Percentiles rank a stretch among this genome's conserved stretches.
These are phyloP conservation scores for Termitomyces sp. DNA, from an alignment of 768 basidiomycete genomes.

Conservation along the genomic window DNA sequence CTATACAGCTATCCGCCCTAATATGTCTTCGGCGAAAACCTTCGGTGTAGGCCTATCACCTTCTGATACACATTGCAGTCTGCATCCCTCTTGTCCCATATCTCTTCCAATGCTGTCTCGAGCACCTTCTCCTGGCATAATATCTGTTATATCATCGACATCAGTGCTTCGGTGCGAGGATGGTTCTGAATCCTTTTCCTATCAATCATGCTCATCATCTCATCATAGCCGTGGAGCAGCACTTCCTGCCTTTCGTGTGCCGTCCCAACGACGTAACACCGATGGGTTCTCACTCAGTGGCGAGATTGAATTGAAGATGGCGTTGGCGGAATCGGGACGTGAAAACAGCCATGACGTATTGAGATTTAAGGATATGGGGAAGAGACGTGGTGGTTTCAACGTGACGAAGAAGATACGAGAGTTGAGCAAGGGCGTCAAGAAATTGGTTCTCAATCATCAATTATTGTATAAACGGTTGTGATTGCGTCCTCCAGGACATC, in stretches of 20 bases:
- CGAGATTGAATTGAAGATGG: constrained; percentile 54
- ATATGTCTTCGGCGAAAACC: constrained; percentile 6
- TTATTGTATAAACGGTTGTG: not conserved
- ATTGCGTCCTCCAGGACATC: not conserved
- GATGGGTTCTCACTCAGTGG: constrained; percentile 52
- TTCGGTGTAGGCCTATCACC: not conserved
- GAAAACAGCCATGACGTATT: constrained; percentile 7
- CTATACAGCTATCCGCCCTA: constrained; percentile 44
- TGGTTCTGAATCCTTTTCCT: constrained; percentile 13
- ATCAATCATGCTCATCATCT: constrained; percentile 4
- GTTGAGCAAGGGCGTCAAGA: constrained; percentile 21
- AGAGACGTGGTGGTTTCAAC: constrained; percentile 2
- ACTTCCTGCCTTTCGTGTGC: constrained; percentile 16
- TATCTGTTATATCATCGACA: constrained; percentile 12
- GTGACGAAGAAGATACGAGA: constrained; percentile 11
- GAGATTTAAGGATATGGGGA: constrained; percentile 16
- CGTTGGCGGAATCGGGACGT: constrained; percentile 33
- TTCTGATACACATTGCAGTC: not conserved
- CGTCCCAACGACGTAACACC: constrained; percentile 10
- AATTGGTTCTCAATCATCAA: constrained; percentile 15
- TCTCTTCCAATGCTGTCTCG: constrained; percentile 11
- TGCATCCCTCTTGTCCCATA: constrained; percentile 1
- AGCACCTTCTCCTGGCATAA: constrained; percentile 13
- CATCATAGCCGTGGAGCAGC: not conserved
- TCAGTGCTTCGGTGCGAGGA: constrained; percentile 8